phyloP scores from a whole-genome alignment of 768 basidiomycete species.

The Leccinum longicurvipes region DNA sequence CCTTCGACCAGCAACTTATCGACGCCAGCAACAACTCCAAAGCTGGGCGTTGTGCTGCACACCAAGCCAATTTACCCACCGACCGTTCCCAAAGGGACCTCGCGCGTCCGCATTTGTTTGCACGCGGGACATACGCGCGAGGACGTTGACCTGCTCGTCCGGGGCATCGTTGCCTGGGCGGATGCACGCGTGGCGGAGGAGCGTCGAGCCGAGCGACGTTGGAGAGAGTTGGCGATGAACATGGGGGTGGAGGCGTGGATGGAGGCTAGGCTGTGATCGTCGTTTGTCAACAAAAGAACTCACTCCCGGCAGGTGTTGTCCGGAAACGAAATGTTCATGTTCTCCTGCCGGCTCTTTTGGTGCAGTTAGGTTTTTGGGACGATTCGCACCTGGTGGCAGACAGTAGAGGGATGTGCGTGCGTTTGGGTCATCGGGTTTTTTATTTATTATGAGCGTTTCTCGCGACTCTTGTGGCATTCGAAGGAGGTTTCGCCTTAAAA shows the following conservation, averaged over 20 bases:
- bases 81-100: conserved; percentile 83
- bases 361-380: neutral
- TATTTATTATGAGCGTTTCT: too few relatives aligned
- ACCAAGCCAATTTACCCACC: conserved; percentile 82
- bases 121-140: conserved; percentile 68
- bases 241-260: conserved; percentile 25
- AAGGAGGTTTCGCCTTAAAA: too few relatives aligned
- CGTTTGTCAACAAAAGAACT: neutral
- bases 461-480: too few relatives aligned
- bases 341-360: neutral
- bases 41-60: conserved; percentile 43
- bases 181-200: conserved; percentile 13
- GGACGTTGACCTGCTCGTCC: conserved; percentile 59
- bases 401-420: neutral
- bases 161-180: conserved; percentile 43
- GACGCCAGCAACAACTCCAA: conserved; percentile 1
- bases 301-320: neutral
- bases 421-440: too few relatives aligned
- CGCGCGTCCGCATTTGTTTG: conserved; percentile 85
- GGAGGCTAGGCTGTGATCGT: conserved; percentile 24
- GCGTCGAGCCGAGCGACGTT: neutral
- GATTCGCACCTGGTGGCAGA: neutral
- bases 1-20: neutral
- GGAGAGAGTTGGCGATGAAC: conserved; percentile 14
- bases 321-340: neutral